phyloP scores from a whole-genome alignment of 805 yeast species.

The Jamesozyma jinghongensis region DNA sequence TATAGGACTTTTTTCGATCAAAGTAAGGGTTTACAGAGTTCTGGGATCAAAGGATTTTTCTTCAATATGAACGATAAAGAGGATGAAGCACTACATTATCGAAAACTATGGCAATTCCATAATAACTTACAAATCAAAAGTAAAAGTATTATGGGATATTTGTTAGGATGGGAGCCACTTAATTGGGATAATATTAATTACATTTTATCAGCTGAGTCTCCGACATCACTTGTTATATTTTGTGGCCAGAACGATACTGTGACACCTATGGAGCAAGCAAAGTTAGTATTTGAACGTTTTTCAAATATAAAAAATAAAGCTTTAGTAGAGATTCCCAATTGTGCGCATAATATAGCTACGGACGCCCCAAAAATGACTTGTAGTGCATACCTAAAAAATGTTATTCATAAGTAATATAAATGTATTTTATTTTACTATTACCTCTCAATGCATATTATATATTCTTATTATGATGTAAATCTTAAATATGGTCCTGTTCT shows the following conservation, averaged over 20 bases:
- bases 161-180: slow-evolving; percentile 26
- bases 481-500: too few species aligned
- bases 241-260: slow-evolving; percentile 21
- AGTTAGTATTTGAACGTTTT: slow-evolving; percentile 7
- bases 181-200: slow-evolving; percentile 15
- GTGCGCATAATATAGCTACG: slow-evolving; percentile 24
- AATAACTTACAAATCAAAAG: slow-evolving; percentile 26
- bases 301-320: slow-evolving; percentile 4
- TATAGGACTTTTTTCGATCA: slow-evolving; percentile 26
- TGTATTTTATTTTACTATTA: too few species aligned
- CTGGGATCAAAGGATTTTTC: slow-evolving; percentile 25
- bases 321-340: slow-evolving; percentile 11
- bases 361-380: slow-evolving; percentile 15
- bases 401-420: background rate
- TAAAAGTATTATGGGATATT: slow-evolving; percentile 21
- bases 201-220: background rate
- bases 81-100: slow-evolving; percentile 9
- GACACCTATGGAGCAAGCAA: slow-evolving; percentile 14
- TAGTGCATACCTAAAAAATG: slow-evolving; percentile 4
- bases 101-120: slow-evolving; percentile 24
- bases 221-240: slow-evolving; percentile 1
- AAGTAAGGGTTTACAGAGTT: slow-evolving; percentile 23
- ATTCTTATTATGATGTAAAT: too few species aligned
- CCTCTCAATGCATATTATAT: too few species aligned
- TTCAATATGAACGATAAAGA: slow-evolving; percentile 8